A percentile compares a stretch with the other conserved stretches of the same genome.
Evolutionary conservation across 306 rosid species (phyloP).

Genomic region (Hippophae tibetana): DNA sequence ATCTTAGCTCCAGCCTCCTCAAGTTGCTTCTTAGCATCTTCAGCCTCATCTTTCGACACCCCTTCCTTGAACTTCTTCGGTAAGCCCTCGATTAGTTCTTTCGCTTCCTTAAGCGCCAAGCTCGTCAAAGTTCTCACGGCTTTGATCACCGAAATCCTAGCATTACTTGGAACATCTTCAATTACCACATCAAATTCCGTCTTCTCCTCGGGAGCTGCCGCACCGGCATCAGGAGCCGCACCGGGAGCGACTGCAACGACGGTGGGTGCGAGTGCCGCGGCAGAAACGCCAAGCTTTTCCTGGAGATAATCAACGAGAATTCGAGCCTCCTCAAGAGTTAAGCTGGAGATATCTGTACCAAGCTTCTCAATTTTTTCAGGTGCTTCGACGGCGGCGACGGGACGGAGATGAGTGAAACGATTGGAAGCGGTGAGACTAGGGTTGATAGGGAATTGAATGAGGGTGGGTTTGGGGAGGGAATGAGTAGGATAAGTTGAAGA

Average conservation of each 20-base stretch:
- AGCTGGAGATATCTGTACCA: conserved; percentile 52
- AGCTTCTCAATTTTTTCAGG: conserved; percentile 57
- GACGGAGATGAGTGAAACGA: conserved; percentile 48
- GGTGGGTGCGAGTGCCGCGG: conserved; percentile 71
- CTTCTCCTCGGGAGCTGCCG: conserved; percentile 57
- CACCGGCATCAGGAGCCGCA: conserved; percentile 21
- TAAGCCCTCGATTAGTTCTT: conserved; percentile 79
- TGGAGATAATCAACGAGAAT: conserved; percentile 78
- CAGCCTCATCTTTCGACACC: conserved; percentile 72
- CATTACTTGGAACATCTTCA: conserved; percentile 75
- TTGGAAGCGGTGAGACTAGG: conserved; percentile 20
- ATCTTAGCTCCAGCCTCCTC: conserved; percentile 93
- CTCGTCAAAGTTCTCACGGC: conserved; percentile 74
- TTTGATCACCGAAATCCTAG: conserved; percentile 77
- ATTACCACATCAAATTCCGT: conserved; percentile 90
- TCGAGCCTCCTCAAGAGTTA: conserved; percentile 77
- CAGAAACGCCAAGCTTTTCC: conserved; percentile 88
- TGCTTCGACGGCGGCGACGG: conserved; percentile 49
- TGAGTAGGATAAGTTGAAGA: conserved; percentile 26
- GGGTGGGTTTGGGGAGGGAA: conserved; percentile 22
- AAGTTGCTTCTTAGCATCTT: conserved; percentile 85
- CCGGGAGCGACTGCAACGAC: conserved; percentile 34
- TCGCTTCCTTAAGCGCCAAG: conserved; percentile 87
- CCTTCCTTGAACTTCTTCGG: conserved; percentile 93
- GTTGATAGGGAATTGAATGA: conserved; percentile 31